A percentile compares a stretch with the other conserved stretches of the same genome.
Evolutionary conservation across 2,329 filamentous ascomycete genomes (phyloP).

Genomic region (Monosporascus sp.): DNA sequence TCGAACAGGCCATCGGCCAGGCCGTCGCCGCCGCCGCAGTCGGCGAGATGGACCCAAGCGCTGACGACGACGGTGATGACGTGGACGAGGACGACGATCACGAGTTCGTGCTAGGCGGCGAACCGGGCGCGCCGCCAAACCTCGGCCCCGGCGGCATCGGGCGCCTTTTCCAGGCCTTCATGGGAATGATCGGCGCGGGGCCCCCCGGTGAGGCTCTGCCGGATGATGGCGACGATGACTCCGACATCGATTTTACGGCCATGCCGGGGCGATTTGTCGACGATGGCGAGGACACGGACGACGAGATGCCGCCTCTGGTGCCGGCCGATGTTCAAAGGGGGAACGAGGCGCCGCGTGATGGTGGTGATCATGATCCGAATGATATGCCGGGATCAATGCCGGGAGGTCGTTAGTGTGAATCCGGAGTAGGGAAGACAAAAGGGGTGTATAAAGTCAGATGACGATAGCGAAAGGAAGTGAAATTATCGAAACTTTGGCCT

Average conservation of each 20-base stretch:
- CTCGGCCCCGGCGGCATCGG: not conserved
- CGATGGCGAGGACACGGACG: constrained; percentile 13
- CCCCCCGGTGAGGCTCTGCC: not conserved
- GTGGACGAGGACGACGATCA: not conserved
- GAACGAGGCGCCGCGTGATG: not conserved
- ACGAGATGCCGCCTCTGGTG: constrained; percentile 15
- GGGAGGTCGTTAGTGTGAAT: too few relatives aligned
- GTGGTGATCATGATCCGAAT: too few relatives aligned
- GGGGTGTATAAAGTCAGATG: too few relatives aligned
- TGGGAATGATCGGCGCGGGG: constrained; percentile 12
- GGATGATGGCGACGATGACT: not conserved
- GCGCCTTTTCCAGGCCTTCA: constrained; percentile 9
- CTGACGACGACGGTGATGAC: constrained; percentile 8
- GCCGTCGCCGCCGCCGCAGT: constrained; percentile 5
- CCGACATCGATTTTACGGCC: constrained; percentile 2
- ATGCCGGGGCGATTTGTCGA: constrained; percentile 21
- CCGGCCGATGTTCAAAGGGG: not conserved
- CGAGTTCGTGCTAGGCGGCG: not conserved
- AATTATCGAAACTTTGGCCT: too few relatives aligned
- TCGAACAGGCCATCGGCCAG: constrained; percentile 15
- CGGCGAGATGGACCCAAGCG: constrained; percentile 7
- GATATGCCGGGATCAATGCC: too few relatives aligned
- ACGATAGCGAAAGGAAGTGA: too few relatives aligned
- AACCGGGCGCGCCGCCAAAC: not conserved
- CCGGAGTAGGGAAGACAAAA: too few relatives aligned